phyloP scores from a whole-genome alignment of 768 basidiomycete species.

The Pulveroboletus sp. region DNA sequence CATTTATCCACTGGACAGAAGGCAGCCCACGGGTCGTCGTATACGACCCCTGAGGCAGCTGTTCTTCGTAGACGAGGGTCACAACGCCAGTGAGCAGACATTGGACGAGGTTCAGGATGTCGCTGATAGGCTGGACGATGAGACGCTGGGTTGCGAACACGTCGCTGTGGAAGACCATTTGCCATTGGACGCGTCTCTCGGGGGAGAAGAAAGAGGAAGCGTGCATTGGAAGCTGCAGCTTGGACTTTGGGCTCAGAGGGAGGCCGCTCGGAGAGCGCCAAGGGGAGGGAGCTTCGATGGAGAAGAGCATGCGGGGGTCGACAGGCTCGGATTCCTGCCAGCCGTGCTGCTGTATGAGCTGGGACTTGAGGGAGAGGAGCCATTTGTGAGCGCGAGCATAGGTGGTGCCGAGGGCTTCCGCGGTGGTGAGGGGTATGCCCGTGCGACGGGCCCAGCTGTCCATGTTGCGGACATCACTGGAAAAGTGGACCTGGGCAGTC shows the following conservation, averaged over 20 bases:
- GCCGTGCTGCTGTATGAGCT: slow-evolving; percentile 63
- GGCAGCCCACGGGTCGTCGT: slow-evolving; percentile 76
- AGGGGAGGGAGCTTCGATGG: slow-evolving; percentile 72
- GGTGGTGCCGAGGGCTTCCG: slow-evolving; percentile 73
- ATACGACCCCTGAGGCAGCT: slow-evolving; percentile 62
- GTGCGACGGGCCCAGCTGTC: slow-evolving; percentile 79
- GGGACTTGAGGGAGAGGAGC: slow-evolving; percentile 57
- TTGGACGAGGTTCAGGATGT: slow-evolving; percentile 64
- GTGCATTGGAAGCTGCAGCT: slow-evolving; percentile 68
- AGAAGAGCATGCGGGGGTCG: slow-evolving; percentile 72
- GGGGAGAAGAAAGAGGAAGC: slow-evolving; percentile 85
- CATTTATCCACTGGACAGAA: slow-evolving; percentile 70
- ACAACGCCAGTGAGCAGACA: slow-evolving; percentile 70
- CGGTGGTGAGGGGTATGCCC: slow-evolving; percentile 75
- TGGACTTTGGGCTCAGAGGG: slow-evolving; percentile 70
- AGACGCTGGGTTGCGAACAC: slow-evolving; percentile 68
- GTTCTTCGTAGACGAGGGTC: slow-evolving; percentile 71
- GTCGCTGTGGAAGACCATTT: slow-evolving; percentile 84
- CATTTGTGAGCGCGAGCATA: slow-evolving; percentile 80
- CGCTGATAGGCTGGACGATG: slow-evolving; percentile 62
- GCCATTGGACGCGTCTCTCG: slow-evolving; percentile 80
- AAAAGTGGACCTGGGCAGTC: slow-evolving; percentile 66
- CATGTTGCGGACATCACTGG: slow-evolving; percentile 75
- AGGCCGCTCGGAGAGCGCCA: slow-evolving; percentile 74
- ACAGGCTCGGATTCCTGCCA: slow-evolving; percentile 59